These are phyloP conservation scores for Paecilomyces niveus DNA, from an alignment of 2,329 filamentous ascomycete species.

Conservation along the genomic window DNA sequence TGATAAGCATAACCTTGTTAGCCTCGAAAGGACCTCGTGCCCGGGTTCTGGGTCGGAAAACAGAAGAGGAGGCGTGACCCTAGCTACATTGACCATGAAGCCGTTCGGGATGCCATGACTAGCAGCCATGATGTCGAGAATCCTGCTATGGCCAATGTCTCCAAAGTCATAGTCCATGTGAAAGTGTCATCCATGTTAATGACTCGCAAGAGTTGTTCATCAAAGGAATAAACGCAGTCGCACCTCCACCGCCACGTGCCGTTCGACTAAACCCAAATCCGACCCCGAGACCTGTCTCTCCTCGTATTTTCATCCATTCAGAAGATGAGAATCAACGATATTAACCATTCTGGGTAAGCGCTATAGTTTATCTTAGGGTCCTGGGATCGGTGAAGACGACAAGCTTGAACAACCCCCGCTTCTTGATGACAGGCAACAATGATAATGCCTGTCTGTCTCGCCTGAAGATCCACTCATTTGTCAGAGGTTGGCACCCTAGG, in stretches of 20 bases:
- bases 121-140: neutral
- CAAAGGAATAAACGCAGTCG: neutral
- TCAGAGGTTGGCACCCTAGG: neutral
- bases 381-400: neutral
- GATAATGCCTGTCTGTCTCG: too few species aligned
- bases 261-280: neutral
- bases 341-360: neutral
- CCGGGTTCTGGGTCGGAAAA: too few species aligned
- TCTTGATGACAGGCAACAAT: neutral
- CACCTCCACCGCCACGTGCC: neutral
- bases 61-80: neutral
- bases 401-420: neutral
- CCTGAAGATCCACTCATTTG: neutral
- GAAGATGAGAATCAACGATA: neutral
- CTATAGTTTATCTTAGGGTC: neutral
- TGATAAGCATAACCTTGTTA: neutral
- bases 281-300: neutral
- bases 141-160: neutral
- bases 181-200: neutral
- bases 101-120: neutral
- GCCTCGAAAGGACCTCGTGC: neutral
- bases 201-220: neutral
- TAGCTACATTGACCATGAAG: neutral
- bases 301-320: neutral
- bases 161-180: too few species aligned